Evolutionary conservation across 2,329 filamentous ascomycete genomes (phyloP).

Genomic region (Diaporthe destruens): DNA sequence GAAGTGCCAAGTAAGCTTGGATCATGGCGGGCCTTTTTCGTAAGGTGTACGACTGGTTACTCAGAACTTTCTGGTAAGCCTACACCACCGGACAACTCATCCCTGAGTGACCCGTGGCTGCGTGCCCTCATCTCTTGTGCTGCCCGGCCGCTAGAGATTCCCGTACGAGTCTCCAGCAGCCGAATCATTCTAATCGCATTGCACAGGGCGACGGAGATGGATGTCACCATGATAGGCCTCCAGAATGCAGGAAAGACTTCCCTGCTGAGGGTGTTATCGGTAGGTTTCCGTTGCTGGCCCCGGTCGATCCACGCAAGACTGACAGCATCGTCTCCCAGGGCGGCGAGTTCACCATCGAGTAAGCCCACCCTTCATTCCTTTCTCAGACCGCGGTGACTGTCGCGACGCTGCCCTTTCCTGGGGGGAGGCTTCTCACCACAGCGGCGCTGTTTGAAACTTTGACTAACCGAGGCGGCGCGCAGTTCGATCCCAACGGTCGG

Average conservation of each 20-base stretch:
- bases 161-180: neutral
- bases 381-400: slow-evolving; percentile 10
- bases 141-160: slow-evolving; percentile 26
- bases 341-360: slow-evolving; percentile 99
- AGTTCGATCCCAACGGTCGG: slow-evolving; percentile 98
- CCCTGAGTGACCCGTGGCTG: slow-evolving; percentile 39
- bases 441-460: slow-evolving; percentile 54
- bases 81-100: neutral
- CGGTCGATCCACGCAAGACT: neutral
- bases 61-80: slow-evolving; percentile 95
- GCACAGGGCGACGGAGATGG: slow-evolving; percentile 96
- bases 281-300: slow-evolving; percentile 64
- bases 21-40: slow-evolving; percentile 93
- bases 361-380: slow-evolving; percentile 60
- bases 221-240: slow-evolving; percentile 98
- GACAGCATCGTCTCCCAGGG: slow-evolving; percentile 70
- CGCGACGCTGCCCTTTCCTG: slow-evolving; percentile 44
- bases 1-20: slow-evolving; percentile 44
- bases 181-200: slow-evolving; percentile 33
- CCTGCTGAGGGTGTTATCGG: slow-evolving; percentile 90
- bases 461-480: slow-evolving; percentile 48
- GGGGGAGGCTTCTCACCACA: slow-evolving; percentile 22
- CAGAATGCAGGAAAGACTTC: slow-evolving; percentile 99
- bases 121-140: slow-evolving; percentile 47
- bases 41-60: slow-evolving; percentile 96